Evolutionary conservation across 257 asterid species (phyloP).

Genomic region (Scutellaria minor): DNA sequence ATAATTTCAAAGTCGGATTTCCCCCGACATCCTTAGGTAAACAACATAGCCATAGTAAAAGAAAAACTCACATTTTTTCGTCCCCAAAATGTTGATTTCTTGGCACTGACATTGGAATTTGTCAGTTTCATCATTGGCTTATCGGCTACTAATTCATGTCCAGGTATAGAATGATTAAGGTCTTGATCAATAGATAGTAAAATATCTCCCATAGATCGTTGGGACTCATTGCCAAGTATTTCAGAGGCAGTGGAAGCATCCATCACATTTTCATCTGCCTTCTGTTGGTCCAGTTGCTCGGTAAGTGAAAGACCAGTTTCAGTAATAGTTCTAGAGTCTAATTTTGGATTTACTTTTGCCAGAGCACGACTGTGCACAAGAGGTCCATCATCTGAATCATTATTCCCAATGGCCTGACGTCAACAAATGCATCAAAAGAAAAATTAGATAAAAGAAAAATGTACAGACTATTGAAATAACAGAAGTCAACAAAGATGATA

Average conservation of each 20-base stretch:
- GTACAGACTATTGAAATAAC: conserved; percentile 15
- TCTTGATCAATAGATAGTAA: conserved; percentile 74
- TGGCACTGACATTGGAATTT: conserved; percentile 55
- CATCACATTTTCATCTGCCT: conserved; percentile 46
- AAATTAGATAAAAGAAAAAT: conserved; percentile 23
- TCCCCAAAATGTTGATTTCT: conserved; percentile 84
- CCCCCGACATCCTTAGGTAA: too few relatives aligned
- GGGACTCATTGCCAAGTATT: conserved; percentile 60
- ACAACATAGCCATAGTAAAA: not conserved
- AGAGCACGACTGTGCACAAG: conserved; percentile 45
- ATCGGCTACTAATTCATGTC: conserved; percentile 56
- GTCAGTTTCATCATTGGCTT: conserved; percentile 55
- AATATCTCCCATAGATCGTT: conserved; percentile 74
- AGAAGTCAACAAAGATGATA: conserved; percentile 24
- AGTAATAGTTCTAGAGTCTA: conserved; percentile 47
- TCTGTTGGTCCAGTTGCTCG: conserved; percentile 63
- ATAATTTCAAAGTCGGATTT: too few relatives aligned
- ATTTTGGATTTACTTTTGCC: conserved; percentile 46
- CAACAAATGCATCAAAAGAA: conserved; percentile 36
- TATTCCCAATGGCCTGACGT: conserved; percentile 67
- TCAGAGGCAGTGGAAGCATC: conserved; percentile 56
- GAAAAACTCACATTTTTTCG: conserved; percentile 72
- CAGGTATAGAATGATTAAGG: conserved; percentile 58
- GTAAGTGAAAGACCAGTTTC: conserved; percentile 51
- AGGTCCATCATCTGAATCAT: conserved; percentile 68